Base-by-base conservation (phyloP, 805 yeast species). In the Priceomyces castillae region DNA sequence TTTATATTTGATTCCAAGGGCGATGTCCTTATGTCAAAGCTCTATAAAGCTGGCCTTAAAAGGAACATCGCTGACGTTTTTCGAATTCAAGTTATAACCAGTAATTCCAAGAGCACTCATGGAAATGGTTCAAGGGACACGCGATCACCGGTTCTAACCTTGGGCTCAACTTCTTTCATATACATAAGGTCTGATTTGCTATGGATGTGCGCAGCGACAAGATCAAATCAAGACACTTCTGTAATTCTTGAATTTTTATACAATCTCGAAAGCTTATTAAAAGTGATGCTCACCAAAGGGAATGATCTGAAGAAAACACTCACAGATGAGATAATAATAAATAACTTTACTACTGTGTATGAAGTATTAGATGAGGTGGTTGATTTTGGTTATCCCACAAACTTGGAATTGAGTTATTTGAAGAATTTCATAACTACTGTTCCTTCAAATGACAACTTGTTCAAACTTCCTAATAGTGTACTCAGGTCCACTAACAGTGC, bases 161-260 rank as follows among this genome's bases (percentile, higher is more conserved):
- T 94, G 35, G 98, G 98, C 1, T 87, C 96, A 0, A 94, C 98
- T 0, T 84, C 96, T 0, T 94, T 92, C 58, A 74, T 89, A 42
- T 90, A 89, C 57, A 82, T 87, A 38, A 79, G 78, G 50, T 70
- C 76, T 22, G 73, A 73, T 11, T 69, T 74, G 40, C 53, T 92
- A 12, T 94, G 95, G 85, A 54, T 89, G 7, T 95, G 90, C 9
- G 95, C 90, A 0, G 90, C 90, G n/a, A 80, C 95, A 1, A 76
- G 97, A 48, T 83, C 89, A 34, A 94, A 92, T 58, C 87, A 84
- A 30, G 97, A 92, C 59, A 90, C 90, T 26, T 79, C 90, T 1
- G 62, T 81, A 3, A 78, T 90, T 1, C 78, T 90, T 57, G 97
- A 92, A 67, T 87, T 85, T 55, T 65, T 92, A 17, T 80, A 80